Conservation (phyloP, 1,139 yeast genomes). For the Kurtzmaniella natalensis region DNA sequence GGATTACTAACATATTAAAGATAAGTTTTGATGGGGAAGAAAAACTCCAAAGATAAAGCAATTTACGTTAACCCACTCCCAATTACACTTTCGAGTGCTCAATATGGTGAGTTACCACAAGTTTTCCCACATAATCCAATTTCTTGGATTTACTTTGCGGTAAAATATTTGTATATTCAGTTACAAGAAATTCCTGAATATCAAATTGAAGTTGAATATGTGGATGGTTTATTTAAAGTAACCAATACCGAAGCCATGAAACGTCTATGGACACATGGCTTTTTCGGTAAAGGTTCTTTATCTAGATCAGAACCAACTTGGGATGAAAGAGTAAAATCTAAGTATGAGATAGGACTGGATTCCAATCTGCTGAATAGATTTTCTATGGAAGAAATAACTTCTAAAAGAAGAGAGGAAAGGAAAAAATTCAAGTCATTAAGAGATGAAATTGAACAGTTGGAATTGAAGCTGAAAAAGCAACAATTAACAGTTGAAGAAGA, state of each 20-base stretch:
- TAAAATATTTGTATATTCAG: constrained; percentile 24
- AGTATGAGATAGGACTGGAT: constrained; percentile 41
- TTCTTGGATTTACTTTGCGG: constrained; percentile 50
- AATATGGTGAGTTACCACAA: constrained; percentile 39
- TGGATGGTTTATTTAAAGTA: constrained; percentile 42
- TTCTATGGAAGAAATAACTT: constrained; percentile 74
- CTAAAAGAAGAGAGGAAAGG: constrained; percentile 67
- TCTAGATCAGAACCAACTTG: constrained; percentile 94
- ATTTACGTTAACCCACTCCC: constrained; percentile 46
- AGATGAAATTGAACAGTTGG: constrained; percentile 32
- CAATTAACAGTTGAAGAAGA: constrained; percentile 22
- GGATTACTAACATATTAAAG: constrained; percentile 15
- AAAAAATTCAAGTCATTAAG: constrained; percentile 62
- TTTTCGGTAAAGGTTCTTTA: constrained; percentile 88
- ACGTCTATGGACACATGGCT: constrained; percentile 80
- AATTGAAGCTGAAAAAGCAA: constrained; percentile 24
- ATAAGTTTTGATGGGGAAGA: constrained; percentile 20
- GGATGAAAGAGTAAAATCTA: constrained; percentile 54
- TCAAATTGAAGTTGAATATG: constrained; percentile 19
- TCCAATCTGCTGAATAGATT: constrained; percentile 21
- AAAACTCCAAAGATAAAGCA: constrained; percentile 26
- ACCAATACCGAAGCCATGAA: constrained; percentile 43
- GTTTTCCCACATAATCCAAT: constrained; percentile 54
- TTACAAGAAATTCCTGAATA: constrained; percentile 25
- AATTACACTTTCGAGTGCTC: constrained; percentile 32